Evolutionary conservation across 345 rosid genomes (phyloP), one percentile per base, ranked within the genome.

Genomic region (Mercurialis annua): DNA sequence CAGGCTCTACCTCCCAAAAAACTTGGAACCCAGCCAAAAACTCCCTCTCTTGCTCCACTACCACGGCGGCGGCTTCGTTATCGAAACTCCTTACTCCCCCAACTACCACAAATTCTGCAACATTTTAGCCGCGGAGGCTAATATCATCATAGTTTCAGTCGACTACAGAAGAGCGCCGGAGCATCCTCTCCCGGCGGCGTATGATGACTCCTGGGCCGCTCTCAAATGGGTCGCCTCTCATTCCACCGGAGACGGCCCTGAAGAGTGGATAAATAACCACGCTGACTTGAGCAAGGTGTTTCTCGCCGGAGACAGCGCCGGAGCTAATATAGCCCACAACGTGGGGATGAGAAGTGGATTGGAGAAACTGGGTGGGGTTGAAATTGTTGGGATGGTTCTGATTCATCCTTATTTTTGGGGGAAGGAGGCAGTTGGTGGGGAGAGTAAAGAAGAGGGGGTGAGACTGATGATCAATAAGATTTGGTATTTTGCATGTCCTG

Each of bases 221-320:
- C 62, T 74, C 0, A 51, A 63, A 31, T 74, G 78, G 78, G 66
- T 65, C 24, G 73, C 64, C 0, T 64, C 66, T 30, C 78, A 74
- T 50, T 15, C 1, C 10, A 7, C 26, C 43, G 70, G 73, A 44
- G 30, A 48, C 17, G 73, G 77, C 2, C 70, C 71, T 5, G 83
- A 82, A 47, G 27, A 51, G 38, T 78, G 82, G 86, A 56, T 85
- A 0, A 77, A 76, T 10, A 16, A 30, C 21, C 33, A 69, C 16
- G 82, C 76, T 20, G 84, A 83, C 62, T 68, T 78, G 5, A 10
- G 30, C 0, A 24, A 27, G 20, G 71, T 81, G 18, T 80, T 71
- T 33, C 10, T 80, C 2, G 82, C 69, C 0, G 84, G 84, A 15
- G 86, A 83, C 26, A 75, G 79, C 7, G 84, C 82, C 0, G 83